These are phyloP conservation scores for Fusarium sulawesiense DNA, from an alignment of 2,329 filamentous ascomycete genomes.

Conservation along the genomic window DNA sequence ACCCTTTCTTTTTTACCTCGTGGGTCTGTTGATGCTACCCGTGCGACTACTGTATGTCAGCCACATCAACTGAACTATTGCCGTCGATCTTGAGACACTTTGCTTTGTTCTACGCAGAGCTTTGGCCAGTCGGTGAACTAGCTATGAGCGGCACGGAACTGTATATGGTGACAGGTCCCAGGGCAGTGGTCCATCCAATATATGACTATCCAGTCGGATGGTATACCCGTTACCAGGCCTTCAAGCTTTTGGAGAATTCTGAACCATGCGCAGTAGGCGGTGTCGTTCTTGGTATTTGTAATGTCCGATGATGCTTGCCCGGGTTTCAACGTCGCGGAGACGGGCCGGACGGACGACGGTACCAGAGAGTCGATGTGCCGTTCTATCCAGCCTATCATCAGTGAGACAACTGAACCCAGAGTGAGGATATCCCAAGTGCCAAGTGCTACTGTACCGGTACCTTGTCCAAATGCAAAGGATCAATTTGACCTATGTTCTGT, in stretches of 20 bases:
- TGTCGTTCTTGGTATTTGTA: background rate
- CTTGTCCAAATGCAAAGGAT: constrained; percentile 16
- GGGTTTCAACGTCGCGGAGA: background rate
- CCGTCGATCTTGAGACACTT: background rate
- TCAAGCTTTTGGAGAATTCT: background rate
- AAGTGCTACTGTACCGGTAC: background rate
- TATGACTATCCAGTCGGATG: constrained; percentile 11
- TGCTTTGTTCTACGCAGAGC: constrained; percentile 12
- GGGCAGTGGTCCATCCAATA: background rate
- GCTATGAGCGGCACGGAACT: background rate
- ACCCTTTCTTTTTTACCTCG: constrained; percentile 10
- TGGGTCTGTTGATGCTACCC: constrained; percentile 12
- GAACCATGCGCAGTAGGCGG: background rate
- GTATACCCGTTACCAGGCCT: background rate
- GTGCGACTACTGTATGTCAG: constrained; percentile 12
- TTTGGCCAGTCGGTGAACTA: background rate
- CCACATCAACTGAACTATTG: background rate
- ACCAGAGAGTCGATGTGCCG: background rate
- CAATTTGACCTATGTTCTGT: constrained; percentile 30
- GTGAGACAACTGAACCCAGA: background rate
- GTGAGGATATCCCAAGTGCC: background rate
- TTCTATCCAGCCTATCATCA: background rate
- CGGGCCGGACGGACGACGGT: constrained; percentile 2
- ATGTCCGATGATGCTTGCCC: background rate
- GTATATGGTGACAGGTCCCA: background rate